phyloP scores from a whole-genome alignment of 345 rosid genomes.

The Murraya paniculata region DNA sequence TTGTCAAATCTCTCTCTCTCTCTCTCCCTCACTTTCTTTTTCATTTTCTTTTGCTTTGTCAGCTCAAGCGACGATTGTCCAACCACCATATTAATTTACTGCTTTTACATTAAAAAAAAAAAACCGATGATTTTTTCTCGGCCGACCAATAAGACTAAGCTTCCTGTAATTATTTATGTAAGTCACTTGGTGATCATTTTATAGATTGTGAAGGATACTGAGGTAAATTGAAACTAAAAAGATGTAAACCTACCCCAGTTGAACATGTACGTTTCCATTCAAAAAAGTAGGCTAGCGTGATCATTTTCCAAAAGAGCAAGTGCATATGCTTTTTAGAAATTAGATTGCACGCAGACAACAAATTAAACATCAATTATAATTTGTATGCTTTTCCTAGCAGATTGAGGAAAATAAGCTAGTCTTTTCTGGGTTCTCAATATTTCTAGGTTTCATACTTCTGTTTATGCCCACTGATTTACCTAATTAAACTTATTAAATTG shows the following conservation, averaged over 20 bases:
- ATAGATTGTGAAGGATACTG: not conserved
- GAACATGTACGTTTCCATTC: not conserved
- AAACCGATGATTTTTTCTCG: not conserved
- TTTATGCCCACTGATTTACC: not conserved
- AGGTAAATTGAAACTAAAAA: not conserved
- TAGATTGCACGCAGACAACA: not conserved
- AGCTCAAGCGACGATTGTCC: not conserved
- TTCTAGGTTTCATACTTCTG: not conserved
- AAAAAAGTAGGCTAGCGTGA: not conserved
- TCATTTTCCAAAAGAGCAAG: not conserved
- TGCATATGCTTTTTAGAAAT: slow-evolving; percentile 3
- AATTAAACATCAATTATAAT: not conserved
- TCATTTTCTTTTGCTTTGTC: too few relatives aligned
- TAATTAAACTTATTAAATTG: not conserved
- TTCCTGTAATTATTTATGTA: not conserved
- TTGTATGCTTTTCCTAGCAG: not conserved
- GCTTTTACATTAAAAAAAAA: not conserved
- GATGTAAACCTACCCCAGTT: slow-evolving; percentile 15
- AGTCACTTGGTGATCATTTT: not conserved
- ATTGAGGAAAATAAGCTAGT: not conserved
- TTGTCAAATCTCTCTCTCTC: not conserved
- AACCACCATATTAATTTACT: not conserved
- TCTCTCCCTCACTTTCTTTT: too few relatives aligned
- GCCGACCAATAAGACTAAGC: not conserved
- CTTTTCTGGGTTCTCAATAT: not conserved